Percentiles rank a stretch among this genome's conserved stretches.
Evolutionary conservation across 805 yeast species (phyloP).

Genomic region (Starmerella geochares): DNA sequence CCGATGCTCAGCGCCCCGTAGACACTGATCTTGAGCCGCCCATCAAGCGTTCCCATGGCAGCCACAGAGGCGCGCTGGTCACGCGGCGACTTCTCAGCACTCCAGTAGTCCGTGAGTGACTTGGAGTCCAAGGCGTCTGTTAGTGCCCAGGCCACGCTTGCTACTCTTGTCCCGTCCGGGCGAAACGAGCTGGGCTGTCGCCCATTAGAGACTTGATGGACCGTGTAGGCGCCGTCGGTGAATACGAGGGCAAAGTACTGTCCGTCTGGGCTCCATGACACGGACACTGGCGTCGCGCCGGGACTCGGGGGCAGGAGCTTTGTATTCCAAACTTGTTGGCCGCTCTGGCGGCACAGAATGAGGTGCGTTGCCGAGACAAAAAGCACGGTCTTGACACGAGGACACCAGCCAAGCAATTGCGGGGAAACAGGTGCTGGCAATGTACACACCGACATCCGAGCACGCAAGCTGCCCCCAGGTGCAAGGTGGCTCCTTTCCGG

Average conservation of each 20-base stretch:
- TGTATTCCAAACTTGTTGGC: conserved; percentile 26
- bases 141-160: conserved; percentile 7
- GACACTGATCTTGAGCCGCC: conserved; percentile 28
- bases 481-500: neutral
- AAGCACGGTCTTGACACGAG: conserved; percentile 15
- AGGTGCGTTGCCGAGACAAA: conserved; percentile 13
- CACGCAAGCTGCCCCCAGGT: neutral
- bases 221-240: conserved; percentile 35
- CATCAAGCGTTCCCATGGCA: conserved; percentile 27
- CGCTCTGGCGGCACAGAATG: conserved; percentile 21
- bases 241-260: conserved; percentile 39
- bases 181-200: conserved; percentile 24
- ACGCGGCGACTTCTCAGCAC: neutral
- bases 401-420: conserved; percentile 8
- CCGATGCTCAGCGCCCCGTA: conserved; percentile 33
- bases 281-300: conserved; percentile 3
- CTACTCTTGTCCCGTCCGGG: neutral
- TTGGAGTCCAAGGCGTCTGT: neutral
- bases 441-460: conserved; percentile 12
- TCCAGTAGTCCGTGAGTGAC: neutral
- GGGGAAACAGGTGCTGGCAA: conserved; percentile 16
- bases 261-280: conserved; percentile 36
- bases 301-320: conserved; percentile 12
- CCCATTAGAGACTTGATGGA: conserved; percentile 42
- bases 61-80: conserved; percentile 16